These are phyloP conservation scores for Geotrichum histeridarum DNA, from an alignment of 1,139 yeast genomes.

Conservation along the genomic window DNA sequence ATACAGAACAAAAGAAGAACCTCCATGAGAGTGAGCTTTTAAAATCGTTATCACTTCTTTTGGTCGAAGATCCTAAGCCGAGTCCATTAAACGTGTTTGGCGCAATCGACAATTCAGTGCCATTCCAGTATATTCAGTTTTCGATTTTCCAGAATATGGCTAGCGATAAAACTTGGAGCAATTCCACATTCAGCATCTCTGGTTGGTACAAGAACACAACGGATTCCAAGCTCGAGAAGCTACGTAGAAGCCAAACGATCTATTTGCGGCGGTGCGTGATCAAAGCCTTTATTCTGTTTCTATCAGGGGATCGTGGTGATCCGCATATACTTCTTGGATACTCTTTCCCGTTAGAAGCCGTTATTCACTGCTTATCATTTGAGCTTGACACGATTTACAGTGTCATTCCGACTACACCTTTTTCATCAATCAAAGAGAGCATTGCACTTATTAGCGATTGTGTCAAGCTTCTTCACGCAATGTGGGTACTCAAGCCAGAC, in stretches of 20 bases:
- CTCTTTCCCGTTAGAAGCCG: constrained; percentile 2
- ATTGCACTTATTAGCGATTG: constrained; percentile 23
- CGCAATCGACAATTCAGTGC: constrained; percentile 6
- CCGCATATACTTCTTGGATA: constrained; percentile 8
- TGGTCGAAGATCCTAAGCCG: background rate
- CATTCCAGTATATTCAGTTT: constrained; percentile 4
- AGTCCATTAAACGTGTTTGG: background rate
- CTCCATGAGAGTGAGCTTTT: background rate
- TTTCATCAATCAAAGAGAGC: background rate
- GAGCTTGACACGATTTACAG: constrained; percentile 20
- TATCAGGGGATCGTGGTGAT: constrained; percentile 13
- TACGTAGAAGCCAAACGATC: background rate
- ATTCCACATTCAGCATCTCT: background rate
- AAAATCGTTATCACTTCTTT: background rate
- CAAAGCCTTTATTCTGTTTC: constrained; percentile 18
- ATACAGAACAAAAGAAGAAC: background rate
- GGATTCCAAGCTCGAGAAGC: background rate
- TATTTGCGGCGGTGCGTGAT: constrained; percentile 15
- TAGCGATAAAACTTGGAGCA: background rate
- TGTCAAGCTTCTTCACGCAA: constrained; percentile 25
- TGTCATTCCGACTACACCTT: constrained; percentile 11
- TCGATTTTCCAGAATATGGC: background rate
- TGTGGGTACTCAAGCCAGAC: constrained; percentile 25
- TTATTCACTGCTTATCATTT: constrained; percentile 17
- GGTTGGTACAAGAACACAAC: background rate